Evolutionary conservation across 371 early-diverging fungal genomes (phyloP).

Genomic region (Rhizomucor pusillus): DNA sequence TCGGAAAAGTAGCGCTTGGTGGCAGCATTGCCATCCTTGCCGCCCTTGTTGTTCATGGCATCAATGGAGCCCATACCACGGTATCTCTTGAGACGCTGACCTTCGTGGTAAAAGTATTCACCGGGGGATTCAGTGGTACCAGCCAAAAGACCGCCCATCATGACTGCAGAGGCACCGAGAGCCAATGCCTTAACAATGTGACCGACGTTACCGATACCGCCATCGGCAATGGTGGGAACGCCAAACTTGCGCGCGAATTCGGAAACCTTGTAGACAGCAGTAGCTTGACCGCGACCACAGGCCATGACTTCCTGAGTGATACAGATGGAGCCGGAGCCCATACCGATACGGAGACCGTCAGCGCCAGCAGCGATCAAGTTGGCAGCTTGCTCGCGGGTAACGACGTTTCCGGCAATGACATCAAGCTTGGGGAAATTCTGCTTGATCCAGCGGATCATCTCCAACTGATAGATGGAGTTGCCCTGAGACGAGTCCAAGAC

Average conservation of each 20-base stretch:
- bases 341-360: conserved; percentile 94
- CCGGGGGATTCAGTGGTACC: conserved; percentile 96
- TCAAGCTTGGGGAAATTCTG: conserved; percentile 73
- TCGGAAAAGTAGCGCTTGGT: conserved; percentile 96
- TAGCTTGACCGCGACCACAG: conserved; percentile 97
- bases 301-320: conserved; percentile 99
- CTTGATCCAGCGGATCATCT: conserved; percentile 93
- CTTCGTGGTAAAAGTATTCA: conserved; percentile 97
- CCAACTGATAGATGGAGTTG: conserved; percentile 90
- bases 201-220: conserved; percentile 94
- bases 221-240: conserved; percentile 96
- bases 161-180: conserved; percentile 92
- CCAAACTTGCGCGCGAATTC: conserved; percentile 90
- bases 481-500: conserved; percentile 95
- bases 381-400: conserved; percentile 93
- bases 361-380: conserved; percentile 92
- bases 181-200: conserved; percentile 96
- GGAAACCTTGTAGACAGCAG: conserved; percentile 94
- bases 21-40: conserved; percentile 72
- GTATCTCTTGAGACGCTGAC: conserved; percentile 95
- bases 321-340: conserved; percentile 97
- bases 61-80: conserved; percentile 98
- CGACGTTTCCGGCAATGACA: conserved; percentile 96
- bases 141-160: conserved; percentile 97
- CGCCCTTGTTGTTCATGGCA: conserved; percentile 86